Percentiles rank a stretch among this genome's conserved stretches.
Conservation (phyloP, 768 basidiomycete genomes). For the Termitomyces sp. region DNA sequence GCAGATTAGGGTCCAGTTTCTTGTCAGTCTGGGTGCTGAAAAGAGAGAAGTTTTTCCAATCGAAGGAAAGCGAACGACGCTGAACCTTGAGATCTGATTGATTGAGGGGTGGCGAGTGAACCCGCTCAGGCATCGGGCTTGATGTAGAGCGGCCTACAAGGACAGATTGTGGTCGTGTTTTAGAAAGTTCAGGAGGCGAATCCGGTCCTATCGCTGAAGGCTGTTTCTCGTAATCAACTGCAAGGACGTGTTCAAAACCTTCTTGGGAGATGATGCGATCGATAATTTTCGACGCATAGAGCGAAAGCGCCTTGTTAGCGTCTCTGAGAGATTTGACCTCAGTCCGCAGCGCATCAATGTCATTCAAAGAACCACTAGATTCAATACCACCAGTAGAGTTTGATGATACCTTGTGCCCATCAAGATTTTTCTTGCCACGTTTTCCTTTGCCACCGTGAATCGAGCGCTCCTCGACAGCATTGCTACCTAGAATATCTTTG, state of each 20-base stretch:
- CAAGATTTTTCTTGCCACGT: slow-evolving; percentile 40
- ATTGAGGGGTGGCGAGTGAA: slow-evolving; percentile 17
- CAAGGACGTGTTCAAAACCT: slow-evolving; percentile 94
- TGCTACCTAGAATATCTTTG: slow-evolving; percentile 68
- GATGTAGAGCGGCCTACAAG: slow-evolving; percentile 40
- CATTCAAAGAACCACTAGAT: slow-evolving; percentile 37
- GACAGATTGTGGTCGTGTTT: slow-evolving; percentile 59
- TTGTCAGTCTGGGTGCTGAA: slow-evolving; percentile 57
- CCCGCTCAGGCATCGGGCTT: slow-evolving; percentile 24
- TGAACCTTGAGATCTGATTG: slow-evolving; percentile 38
- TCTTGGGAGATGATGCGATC: slow-evolving; percentile 96
- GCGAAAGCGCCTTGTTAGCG: slow-evolving; percentile 90
- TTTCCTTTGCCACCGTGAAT: slow-evolving; percentile 39
- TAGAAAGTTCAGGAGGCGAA: slow-evolving; percentile 25
- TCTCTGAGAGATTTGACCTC: slow-evolving; percentile 94
- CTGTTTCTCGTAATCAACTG: slow-evolving; percentile 80
- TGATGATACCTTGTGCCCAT: slow-evolving; percentile 30
- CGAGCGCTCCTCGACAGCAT: slow-evolving; percentile 42
- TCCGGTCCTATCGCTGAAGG: slow-evolving; percentile 34
- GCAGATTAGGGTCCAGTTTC: slow-evolving; percentile 55
- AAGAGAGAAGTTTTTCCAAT: slow-evolving; percentile 76
- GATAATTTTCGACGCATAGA: slow-evolving; percentile 97
- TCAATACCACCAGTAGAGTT: slow-evolving; percentile 34
- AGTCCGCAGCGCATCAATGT: slow-evolving; percentile 68
- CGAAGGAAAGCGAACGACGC: slow-evolving; percentile 77